Conservation (phyloP, 257 asterid genomes). For the Solanum megistacrolobum region DNA sequence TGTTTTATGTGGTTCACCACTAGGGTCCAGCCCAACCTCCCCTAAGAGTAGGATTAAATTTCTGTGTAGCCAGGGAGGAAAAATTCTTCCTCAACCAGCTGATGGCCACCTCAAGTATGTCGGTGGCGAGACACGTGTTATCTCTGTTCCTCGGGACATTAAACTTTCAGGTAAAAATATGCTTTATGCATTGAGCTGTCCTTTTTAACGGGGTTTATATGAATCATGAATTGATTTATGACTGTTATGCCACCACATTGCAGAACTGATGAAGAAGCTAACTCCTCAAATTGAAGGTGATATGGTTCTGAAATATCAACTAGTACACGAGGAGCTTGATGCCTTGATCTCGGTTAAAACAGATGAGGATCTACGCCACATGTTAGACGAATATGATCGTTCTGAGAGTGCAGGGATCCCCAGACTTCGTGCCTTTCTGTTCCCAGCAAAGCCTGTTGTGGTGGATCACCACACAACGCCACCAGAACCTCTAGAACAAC, state of each 20-base stretch:
- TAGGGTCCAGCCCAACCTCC: constrained; percentile 38
- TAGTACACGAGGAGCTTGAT: constrained; percentile 72
- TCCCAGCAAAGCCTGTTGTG: constrained; percentile 36
- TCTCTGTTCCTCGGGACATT: constrained; percentile 48
- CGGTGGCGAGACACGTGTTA: constrained; percentile 91
- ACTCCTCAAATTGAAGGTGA: constrained; percentile 50
- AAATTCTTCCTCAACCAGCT: constrained; percentile 63
- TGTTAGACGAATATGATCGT: constrained; percentile 58
- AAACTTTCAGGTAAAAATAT: constrained; percentile 37
- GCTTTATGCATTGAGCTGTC: neutral
- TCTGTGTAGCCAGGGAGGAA: constrained; percentile 83
- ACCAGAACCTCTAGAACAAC: constrained; percentile 44
- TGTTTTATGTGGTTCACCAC: constrained; percentile 18
- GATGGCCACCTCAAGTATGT: constrained; percentile 72
- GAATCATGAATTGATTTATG: too few relatives aligned
- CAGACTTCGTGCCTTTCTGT: constrained; percentile 61
- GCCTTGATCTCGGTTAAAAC: constrained; percentile 64
- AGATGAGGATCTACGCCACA: constrained; percentile 69
- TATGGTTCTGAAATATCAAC: constrained; percentile 70
- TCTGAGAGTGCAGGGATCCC: constrained; percentile 33
- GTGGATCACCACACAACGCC: constrained; percentile 19
- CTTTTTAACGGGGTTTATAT: neutral
- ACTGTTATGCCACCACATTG: neutral
- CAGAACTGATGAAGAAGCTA: constrained; percentile 82
- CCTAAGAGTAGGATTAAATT: constrained; percentile 52